A percentile compares a stretch with the other conserved stretches of the same genome.
phyloP scores from a whole-genome alignment of 495 filamentous ascomycete species.

The Talaromyces borbonicus region DNA sequence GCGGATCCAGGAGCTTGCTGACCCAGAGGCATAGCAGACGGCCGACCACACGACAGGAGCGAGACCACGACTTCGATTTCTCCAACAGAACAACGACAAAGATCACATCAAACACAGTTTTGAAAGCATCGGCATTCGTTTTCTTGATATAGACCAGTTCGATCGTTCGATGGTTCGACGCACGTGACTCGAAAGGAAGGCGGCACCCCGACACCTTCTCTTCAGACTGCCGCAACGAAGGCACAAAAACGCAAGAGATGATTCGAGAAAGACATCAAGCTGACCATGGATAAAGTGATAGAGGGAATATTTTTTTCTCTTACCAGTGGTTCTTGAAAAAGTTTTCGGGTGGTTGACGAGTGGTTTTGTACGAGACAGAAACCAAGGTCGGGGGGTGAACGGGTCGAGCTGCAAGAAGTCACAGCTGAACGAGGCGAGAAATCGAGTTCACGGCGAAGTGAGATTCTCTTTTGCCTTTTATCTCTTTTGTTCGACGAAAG shows the following conservation, averaged over 20 bases:
- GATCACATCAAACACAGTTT: neutral
- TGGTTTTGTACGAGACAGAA: constrained; percentile 32
- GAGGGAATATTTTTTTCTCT: neutral
- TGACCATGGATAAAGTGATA: neutral
- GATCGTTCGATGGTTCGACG: neutral
- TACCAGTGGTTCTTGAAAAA: constrained; percentile 1
- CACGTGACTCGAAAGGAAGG: neutral
- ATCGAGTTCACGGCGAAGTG: neutral
- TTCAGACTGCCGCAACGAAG: neutral
- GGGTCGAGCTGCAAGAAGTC: constrained; percentile 1
- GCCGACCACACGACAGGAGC: no score
- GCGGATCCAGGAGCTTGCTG: no score
- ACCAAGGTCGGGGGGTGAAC: constrained; percentile 30
- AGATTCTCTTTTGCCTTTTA: no score
- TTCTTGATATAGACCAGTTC: neutral
- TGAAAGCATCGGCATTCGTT: neutral
- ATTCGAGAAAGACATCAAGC: neutral
- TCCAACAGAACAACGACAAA: neutral
- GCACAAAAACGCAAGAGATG: neutral
- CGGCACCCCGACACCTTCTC: neutral
- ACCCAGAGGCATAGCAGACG: no score
- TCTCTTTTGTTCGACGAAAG: no score
- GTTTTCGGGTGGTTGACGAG: constrained; percentile 19
- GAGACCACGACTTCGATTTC: neutral
- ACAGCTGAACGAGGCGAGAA: neutral